Evolutionary conservation across 768 basidiomycete species (phyloP).

Genomic region (Calocybe cyanea): DNA sequence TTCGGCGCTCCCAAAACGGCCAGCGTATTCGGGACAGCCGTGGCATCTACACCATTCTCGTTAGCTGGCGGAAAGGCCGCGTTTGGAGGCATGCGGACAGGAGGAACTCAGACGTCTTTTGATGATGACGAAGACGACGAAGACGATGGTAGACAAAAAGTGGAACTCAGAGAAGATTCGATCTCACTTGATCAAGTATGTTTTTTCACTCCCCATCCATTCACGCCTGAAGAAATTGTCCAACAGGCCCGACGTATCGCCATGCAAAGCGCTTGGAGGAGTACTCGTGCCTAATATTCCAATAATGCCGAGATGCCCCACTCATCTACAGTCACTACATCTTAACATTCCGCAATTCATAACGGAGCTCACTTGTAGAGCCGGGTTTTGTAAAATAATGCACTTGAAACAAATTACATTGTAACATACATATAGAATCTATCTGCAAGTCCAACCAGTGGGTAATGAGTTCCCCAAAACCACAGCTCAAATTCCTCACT

Average conservation of each 20-base stretch:
- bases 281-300: conserved; percentile 46
- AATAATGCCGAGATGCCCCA: neutral
- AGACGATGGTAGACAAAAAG: conserved; percentile 59
- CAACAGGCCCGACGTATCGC: conserved; percentile 75
- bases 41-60: conserved; percentile 76
- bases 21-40: conserved; percentile 83
- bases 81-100: conserved; percentile 70
- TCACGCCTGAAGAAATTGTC: conserved; percentile 8
- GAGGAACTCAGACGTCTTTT: conserved; percentile 29
- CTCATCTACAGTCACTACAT: conserved; percentile 14
- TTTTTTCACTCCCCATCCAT: conserved; percentile 5
- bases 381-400: conserved; percentile 12
- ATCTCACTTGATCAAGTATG: conserved; percentile 92
- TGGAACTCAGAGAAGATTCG: conserved; percentile 76
- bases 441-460: neutral
- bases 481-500: no score
- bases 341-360: conserved; percentile 5
- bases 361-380: conserved; percentile 13
- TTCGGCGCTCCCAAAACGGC: conserved; percentile 73
- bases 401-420: conserved; percentile 10
- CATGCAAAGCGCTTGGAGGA: conserved; percentile 88
- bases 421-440: conserved; percentile 4
- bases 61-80: conserved; percentile 78
- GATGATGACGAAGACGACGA: conserved; percentile 77
- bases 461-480: no score